phyloP scores from a whole-genome alignment of 1,284 basidiomycete species.

The Cutaneotrichosporon mucoides region DNA sequence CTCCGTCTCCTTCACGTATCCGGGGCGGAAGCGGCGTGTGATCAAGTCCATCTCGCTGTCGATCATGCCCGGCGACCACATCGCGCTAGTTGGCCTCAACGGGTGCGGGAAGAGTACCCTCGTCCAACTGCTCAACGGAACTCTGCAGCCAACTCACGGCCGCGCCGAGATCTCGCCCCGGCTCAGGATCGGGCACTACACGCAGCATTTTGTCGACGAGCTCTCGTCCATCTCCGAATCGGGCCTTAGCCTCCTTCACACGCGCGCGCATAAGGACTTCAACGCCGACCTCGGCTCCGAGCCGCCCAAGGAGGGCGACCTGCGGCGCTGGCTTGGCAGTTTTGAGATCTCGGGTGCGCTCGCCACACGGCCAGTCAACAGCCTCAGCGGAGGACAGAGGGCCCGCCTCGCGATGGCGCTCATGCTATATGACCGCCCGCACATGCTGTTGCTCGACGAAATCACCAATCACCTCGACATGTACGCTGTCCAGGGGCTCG shows the following conservation, averaged over 20 bases:
- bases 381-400: slow-evolving; percentile 53
- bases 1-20: slow-evolving; percentile 54
- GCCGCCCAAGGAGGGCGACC: slow-evolving; percentile 49
- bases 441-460: slow-evolving; percentile 58
- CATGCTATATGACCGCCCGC: slow-evolving; percentile 39
- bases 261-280: slow-evolving; percentile 1
- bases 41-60: slow-evolving; percentile 58
- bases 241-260: slow-evolving; percentile 2
- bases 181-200: slow-evolving; percentile 56
- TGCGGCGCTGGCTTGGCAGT: slow-evolving; percentile 53
- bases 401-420: slow-evolving; percentile 45
- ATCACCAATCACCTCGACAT: slow-evolving; percentile 68
- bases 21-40: slow-evolving; percentile 41
- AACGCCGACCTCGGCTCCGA: slow-evolving; percentile 5
- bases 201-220: slow-evolving; percentile 48
- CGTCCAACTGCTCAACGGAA: slow-evolving; percentile 57
- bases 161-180: slow-evolving; percentile 59
- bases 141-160: slow-evolving; percentile 55
- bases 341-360: slow-evolving; percentile 55
- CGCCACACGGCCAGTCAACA: slow-evolving; percentile 37
- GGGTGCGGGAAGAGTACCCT: slow-evolving; percentile 62
- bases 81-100: slow-evolving; percentile 60
- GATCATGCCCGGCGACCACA: slow-evolving; percentile 57
- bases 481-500: slow-evolving; percentile 61
- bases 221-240: slow-evolving; percentile 50